A percentile compares a stretch with the other conserved stretches of the same genome.
Conservation (phyloP, 192 early-diverging fungal species). For the Martensiomyces pterosporus region DNA sequence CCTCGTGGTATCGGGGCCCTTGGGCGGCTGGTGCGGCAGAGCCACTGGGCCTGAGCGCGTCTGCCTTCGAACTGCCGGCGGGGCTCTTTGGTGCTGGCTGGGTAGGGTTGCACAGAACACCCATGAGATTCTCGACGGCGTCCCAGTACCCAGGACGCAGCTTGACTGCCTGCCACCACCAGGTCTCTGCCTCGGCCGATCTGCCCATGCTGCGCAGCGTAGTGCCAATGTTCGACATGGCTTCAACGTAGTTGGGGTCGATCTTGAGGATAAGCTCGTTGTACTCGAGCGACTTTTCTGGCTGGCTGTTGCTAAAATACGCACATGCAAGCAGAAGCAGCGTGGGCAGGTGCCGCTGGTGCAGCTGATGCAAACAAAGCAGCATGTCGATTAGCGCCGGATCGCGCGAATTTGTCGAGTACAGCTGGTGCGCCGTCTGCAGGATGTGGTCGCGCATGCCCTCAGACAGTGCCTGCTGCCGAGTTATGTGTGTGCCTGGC, state of each 20-base stretch:
- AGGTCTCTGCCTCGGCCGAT: conserved; percentile 68
- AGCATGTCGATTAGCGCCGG: conserved; percentile 54
- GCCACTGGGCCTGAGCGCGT: conserved; percentile 5
- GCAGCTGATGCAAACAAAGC: conserved; percentile 49
- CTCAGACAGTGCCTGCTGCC: conserved; percentile 18
- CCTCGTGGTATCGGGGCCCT: conserved; percentile 67
- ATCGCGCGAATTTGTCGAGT: conserved; percentile 53
- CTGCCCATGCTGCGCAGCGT: conserved; percentile 78
- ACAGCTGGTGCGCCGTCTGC: conserved; percentile 59
- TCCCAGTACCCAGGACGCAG: conserved; percentile 91
- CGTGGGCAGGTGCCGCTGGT: conserved; percentile 71
- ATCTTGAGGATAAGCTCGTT: conserved; percentile 78
- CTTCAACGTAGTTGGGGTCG: conserved; percentile 84
- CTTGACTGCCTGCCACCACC: conserved; percentile 79
- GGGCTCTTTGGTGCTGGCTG: conserved; percentile 5
- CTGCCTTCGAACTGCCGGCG: conserved; percentile 9
- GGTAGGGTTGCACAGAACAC: conserved; percentile 59
- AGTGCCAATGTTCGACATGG: conserved; percentile 88
- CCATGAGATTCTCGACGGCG: conserved; percentile 82
- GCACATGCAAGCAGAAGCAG: conserved; percentile 83
- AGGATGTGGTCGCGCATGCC: conserved; percentile 56
- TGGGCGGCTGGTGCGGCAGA: conserved; percentile 8
- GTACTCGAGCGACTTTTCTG: conserved; percentile 69
- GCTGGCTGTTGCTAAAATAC: conserved; percentile 73
- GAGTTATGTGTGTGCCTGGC: conserved; percentile 38